Evolutionary conservation across 2,329 filamentous ascomycete genomes (phyloP).

Genomic region (Pestalotiopsis sp.): DNA sequence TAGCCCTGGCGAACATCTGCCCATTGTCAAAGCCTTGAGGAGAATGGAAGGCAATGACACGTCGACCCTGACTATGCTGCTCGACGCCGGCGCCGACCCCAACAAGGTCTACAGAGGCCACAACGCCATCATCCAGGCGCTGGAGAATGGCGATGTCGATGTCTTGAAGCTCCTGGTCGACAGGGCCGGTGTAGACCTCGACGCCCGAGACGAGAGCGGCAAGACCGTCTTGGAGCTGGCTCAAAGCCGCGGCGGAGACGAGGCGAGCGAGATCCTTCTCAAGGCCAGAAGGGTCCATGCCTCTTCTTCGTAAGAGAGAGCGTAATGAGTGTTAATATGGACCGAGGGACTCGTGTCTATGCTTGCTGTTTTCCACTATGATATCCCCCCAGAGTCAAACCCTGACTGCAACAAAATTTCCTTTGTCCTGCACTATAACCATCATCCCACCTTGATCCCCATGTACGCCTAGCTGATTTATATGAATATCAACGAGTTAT

Average conservation of each 20-base stretch:
- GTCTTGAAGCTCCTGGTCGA: constrained; percentile 53
- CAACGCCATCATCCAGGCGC: constrained; percentile 65
- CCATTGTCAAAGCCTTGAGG: constrained; percentile 68
- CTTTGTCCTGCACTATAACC: background rate
- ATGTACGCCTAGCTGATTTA: constrained; percentile 10
- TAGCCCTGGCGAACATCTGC: constrained; percentile 65
- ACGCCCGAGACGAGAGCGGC: constrained; percentile 53
- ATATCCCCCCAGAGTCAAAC: background rate
- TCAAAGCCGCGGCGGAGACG: constrained; percentile 56
- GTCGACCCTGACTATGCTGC: constrained; percentile 61
- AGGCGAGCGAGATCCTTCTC: constrained; percentile 50
- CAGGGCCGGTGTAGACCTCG: constrained; percentile 50
- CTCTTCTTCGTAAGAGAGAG: background rate
- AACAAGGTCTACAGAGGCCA: constrained; percentile 68
- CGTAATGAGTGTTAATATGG: too few relatives aligned
- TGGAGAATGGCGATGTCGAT: constrained; percentile 61
- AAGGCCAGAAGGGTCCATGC: constrained; percentile 19
- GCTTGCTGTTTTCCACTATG: background rate
- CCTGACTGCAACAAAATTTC: background rate
- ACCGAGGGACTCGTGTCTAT: too few relatives aligned
- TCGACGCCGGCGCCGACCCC: constrained; percentile 64
- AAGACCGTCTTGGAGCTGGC: constrained; percentile 59
- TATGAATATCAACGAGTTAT: constrained; percentile 1
- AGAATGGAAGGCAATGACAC: constrained; percentile 56
- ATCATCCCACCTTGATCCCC: background rate